A percentile compares a stretch with the other conserved stretches of the same genome.
phyloP scores from a whole-genome alignment of 495 filamentous ascomycete species.

The Aspergillus avenaceus region DNA sequence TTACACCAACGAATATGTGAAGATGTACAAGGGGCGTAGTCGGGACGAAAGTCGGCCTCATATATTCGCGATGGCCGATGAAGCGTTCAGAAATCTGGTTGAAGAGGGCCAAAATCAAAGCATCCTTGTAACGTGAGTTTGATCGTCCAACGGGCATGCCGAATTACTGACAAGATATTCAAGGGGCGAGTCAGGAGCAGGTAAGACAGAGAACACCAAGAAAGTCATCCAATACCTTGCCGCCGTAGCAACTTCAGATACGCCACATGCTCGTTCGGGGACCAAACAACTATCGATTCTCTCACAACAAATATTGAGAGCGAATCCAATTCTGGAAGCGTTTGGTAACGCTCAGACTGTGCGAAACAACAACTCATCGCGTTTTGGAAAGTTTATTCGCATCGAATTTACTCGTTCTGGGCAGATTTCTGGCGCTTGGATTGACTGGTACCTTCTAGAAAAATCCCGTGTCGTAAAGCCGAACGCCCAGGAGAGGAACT shows the following conservation, averaged over 20 bases:
- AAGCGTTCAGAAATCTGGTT: constrained; percentile 91
- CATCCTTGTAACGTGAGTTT: constrained; percentile 80
- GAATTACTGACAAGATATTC: constrained; percentile 5
- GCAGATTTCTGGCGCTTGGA: constrained; percentile 91
- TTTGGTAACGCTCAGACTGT: constrained; percentile 99
- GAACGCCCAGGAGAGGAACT: constrained; percentile 84
- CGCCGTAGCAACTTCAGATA: constrained; percentile 83
- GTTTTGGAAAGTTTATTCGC: constrained; percentile 98
- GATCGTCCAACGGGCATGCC: neutral
- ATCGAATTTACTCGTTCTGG: constrained; percentile 91
- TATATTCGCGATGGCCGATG: constrained; percentile 97
- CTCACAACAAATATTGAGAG: constrained; percentile 94
- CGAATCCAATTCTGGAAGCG: constrained; percentile 96
- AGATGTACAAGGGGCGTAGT: constrained; percentile 88
- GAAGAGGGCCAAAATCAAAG: constrained; percentile 96
- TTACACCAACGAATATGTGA: constrained; percentile 94
- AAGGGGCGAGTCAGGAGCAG: constrained; percentile 91
- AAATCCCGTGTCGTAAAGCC: constrained; percentile 93
- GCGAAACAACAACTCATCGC: constrained; percentile 96
- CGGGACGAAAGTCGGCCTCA: constrained; percentile 95
- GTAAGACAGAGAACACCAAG: constrained; percentile 99
- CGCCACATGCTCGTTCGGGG: constrained; percentile 58
- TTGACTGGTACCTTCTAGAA: constrained; percentile 97
- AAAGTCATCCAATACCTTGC: constrained; percentile 99
- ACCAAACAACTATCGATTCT: constrained; percentile 73